Conservation (phyloP, 805 yeast genomes). For the Priceomyces melissophilus region DNA sequence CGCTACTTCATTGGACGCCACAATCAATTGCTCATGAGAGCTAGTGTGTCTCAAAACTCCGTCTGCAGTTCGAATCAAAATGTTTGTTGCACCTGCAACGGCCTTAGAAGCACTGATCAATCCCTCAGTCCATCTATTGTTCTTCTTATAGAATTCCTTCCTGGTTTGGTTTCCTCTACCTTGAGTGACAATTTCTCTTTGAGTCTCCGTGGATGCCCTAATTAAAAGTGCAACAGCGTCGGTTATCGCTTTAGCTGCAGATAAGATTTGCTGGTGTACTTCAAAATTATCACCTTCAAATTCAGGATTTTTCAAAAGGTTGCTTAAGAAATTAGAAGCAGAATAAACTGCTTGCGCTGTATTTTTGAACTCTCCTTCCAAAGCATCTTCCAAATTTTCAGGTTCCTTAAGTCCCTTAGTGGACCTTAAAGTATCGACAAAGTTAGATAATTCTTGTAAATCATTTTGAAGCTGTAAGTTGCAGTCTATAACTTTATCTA, state of each 20-base stretch:
- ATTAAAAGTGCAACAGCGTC: conserved; percentile 72
- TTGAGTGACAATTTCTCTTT: conserved; percentile 71
- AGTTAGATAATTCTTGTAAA: conserved; percentile 54
- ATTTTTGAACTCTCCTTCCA: conserved; percentile 67
- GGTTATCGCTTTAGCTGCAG: conserved; percentile 78
- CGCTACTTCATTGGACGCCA: conserved; percentile 88
- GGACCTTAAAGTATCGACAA: conserved; percentile 52
- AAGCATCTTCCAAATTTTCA: conserved; percentile 65
- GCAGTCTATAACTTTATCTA: conserved; percentile 73
- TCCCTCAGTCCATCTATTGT: conserved; percentile 93
- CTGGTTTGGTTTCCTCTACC: conserved; percentile 64
- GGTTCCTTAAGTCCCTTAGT: conserved; percentile 25
- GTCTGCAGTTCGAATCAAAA: conserved; percentile 82
- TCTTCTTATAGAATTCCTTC: conserved; percentile 78
- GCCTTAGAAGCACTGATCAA: conserved; percentile 85
- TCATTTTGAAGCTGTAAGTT: conserved; percentile 71
- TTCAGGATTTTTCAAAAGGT: conserved; percentile 51
- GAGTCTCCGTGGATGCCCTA: conserved; percentile 74
- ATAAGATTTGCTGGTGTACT: conserved; percentile 70
- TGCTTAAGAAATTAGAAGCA: conserved; percentile 60
- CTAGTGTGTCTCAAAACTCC: conserved; percentile 66
- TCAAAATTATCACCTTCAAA: conserved; percentile 57
- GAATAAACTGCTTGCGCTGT: conserved; percentile 68
- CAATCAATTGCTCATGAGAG: conserved; percentile 78
- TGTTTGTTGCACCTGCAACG: conserved; percentile 77